Percentiles rank a stretch among this genome's conserved stretches.
These are phyloP conservation scores for Lupinus albus DNA, from an alignment of 306 rosid genomes.

Conservation along the genomic window DNA sequence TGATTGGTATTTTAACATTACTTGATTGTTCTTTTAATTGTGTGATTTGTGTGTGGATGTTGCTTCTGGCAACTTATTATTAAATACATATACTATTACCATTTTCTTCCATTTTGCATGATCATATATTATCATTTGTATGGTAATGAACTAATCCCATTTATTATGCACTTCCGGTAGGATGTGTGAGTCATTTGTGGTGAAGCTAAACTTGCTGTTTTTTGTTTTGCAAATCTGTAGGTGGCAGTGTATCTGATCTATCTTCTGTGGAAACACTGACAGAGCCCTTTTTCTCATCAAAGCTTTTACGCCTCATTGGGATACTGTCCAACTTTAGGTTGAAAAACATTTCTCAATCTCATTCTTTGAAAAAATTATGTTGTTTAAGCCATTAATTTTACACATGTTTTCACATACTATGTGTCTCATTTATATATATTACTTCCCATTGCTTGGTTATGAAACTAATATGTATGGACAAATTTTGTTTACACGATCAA, in stretches of 20 bases:
- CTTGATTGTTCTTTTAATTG: constrained; percentile 24
- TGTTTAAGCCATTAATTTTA: constrained; percentile 35
- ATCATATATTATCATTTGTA: constrained; percentile 31
- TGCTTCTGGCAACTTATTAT: constrained; percentile 7
- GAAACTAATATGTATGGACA: constrained; percentile 22
- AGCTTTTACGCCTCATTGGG: constrained; percentile 73
- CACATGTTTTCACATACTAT: constrained; percentile 27
- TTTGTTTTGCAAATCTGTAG: constrained; percentile 47
- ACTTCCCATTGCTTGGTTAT: constrained; percentile 28
- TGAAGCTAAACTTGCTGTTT: constrained; percentile 27
- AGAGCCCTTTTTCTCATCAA: constrained; percentile 81
- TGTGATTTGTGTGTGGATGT: constrained; percentile 23
- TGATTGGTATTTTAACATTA: constrained; percentile 55
- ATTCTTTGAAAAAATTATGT: constrained; percentile 29
- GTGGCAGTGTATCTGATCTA: constrained; percentile 51
- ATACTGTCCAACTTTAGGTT: constrained; percentile 82
- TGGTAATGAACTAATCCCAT: neutral
- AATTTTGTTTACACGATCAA: constrained; percentile 27
- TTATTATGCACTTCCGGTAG: too few relatives aligned
- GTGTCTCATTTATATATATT: constrained; percentile 6
- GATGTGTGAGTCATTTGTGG: constrained; percentile 24
- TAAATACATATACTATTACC: constrained; percentile 3
- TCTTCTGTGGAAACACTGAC: constrained; percentile 58
- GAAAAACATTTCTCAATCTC: constrained; percentile 38
- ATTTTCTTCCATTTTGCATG: constrained; percentile 13